phyloP scores from a whole-genome alignment of 495 filamentous ascomycete genomes.

The Hypoxylon cercidicola region DNA sequence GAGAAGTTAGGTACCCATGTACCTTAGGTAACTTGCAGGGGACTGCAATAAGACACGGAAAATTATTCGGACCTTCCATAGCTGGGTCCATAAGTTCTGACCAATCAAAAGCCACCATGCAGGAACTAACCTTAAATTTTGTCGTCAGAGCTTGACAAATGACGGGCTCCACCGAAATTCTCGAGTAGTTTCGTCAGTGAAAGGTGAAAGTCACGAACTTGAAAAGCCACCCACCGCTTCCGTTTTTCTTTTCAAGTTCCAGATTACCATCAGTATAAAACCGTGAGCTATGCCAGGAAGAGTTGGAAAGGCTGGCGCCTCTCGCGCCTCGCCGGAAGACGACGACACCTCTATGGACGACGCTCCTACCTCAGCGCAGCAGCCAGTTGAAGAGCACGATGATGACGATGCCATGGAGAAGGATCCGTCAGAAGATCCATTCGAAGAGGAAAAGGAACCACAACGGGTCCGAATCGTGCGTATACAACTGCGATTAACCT shows the following conservation, averaged over 20 bases:
- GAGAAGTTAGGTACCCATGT: too few species aligned
- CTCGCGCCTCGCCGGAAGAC: slow-evolving; percentile 40
- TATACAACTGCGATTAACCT: slow-evolving; percentile 18
- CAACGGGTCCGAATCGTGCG: slow-evolving; percentile 68
- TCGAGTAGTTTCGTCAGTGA: slow-evolving; percentile 16
- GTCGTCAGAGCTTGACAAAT: slow-evolving; percentile 25
- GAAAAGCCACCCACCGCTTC: background rate
- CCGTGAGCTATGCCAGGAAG: slow-evolving; percentile 47
- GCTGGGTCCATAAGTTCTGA: background rate
- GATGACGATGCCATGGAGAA: slow-evolving; percentile 52
- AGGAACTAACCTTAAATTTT: slow-evolving; percentile 27
- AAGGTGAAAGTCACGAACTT: slow-evolving; percentile 2
- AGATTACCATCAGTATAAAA: background rate
- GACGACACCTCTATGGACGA: slow-evolving; percentile 67
- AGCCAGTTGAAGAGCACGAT: slow-evolving; percentile 43
- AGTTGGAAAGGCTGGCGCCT: slow-evolving; percentile 27
- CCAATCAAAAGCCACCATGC: background rate
- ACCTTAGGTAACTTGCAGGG: too few species aligned
- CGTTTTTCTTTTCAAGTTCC: background rate
- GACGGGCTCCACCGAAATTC: slow-evolving; percentile 32
- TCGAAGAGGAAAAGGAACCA: slow-evolving; percentile 57
- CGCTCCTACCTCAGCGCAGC: slow-evolving; percentile 44
- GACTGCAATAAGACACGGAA: background rate
- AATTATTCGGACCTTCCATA: slow-evolving; percentile 1
- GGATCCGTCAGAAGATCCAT: slow-evolving; percentile 52